These are phyloP conservation scores for Penicillium lividum DNA, from an alignment of 495 filamentous ascomycete genomes.

Conservation along the genomic window DNA sequence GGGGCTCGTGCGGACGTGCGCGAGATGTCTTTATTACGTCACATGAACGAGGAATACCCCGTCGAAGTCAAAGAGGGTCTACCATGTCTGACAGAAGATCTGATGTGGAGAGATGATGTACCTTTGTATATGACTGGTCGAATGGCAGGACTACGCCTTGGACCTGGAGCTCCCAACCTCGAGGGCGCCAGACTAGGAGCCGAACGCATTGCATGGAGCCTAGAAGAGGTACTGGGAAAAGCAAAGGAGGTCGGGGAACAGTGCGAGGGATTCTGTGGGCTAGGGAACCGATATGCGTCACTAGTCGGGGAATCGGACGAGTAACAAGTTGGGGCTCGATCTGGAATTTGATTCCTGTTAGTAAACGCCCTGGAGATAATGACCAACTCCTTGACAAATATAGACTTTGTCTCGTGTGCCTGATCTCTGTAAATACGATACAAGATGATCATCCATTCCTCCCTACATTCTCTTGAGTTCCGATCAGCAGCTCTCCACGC, in stretches of 20 bases:
- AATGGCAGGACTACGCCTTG: slow-evolving; percentile 57
- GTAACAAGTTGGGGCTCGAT: slow-evolving; percentile 9
- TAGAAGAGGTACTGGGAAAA: slow-evolving; percentile 51
- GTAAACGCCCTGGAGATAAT: background rate
- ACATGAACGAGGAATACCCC: slow-evolving; percentile 52
- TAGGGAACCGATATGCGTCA: slow-evolving; percentile 39
- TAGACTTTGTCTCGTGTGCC: background rate
- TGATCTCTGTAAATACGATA: background rate
- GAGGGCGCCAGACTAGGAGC: slow-evolving; percentile 64
- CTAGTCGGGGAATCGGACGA: slow-evolving; percentile 21
- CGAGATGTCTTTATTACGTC: slow-evolving; percentile 50
- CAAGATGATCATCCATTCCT: slow-evolving; percentile 21
- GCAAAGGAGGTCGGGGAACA: slow-evolving; percentile 24
- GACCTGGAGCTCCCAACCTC: slow-evolving; percentile 62
- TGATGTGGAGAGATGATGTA: slow-evolving; percentile 60
- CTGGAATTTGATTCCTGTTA: background rate
- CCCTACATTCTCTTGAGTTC: slow-evolving; percentile 28
- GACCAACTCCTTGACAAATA: background rate
- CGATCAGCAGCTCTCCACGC: slow-evolving; percentile 17
- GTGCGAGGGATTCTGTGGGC: slow-evolving; percentile 33
- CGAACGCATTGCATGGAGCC: slow-evolving; percentile 61
- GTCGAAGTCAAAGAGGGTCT: slow-evolving; percentile 54
- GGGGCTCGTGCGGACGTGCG: slow-evolving; percentile 53
- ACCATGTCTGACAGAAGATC: slow-evolving; percentile 63
- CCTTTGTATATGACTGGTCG: slow-evolving; percentile 63